A percentile compares a stretch with the other conserved stretches of the same genome.
Conservation (phyloP, 1,284 basidiomycete species). For the Tylopilus sp. region DNA sequence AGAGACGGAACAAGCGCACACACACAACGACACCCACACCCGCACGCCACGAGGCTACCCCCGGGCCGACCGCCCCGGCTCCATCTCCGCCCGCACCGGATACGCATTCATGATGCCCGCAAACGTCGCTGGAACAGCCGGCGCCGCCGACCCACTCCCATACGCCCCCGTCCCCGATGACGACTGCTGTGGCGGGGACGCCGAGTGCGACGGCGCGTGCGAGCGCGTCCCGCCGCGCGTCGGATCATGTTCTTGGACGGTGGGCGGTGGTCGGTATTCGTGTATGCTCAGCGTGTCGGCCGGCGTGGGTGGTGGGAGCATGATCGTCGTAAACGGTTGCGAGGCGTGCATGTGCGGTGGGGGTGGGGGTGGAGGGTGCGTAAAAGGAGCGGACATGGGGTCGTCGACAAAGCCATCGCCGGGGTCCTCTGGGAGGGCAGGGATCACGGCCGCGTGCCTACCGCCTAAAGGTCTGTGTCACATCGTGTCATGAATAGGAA, state of each 20-base stretch:
- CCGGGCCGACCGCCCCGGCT: constrained; percentile 9
- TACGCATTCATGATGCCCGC: constrained; percentile 70
- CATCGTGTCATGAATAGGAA: constrained; percentile 35
- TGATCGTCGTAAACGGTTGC: constrained; percentile 33
- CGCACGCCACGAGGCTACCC: constrained; percentile 9
- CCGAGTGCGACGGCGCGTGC: constrained; percentile 17
- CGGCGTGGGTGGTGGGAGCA: constrained; percentile 28
- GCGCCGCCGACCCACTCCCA: constrained; percentile 12
- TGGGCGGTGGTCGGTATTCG: constrained; percentile 32
- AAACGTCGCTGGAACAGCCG: constrained; percentile 46
- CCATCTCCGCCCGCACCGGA: constrained; percentile 32
- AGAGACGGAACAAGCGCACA: too few relatives aligned
- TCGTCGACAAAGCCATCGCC: constrained; percentile 35
- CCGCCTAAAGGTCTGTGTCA: constrained; percentile 65
- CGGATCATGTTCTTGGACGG: constrained; percentile 18
- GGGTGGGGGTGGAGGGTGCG: constrained; percentile 15
- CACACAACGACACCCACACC: background rate
- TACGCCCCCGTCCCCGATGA: too few relatives aligned
- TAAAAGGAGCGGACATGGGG: constrained; percentile 16
- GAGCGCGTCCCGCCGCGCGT: too few relatives aligned
- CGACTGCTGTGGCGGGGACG: constrained; percentile 20
- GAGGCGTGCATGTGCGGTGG: constrained; percentile 20
- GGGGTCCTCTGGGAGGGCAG: constrained; percentile 68
- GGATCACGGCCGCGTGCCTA: constrained; percentile 73
- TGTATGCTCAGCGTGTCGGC: constrained; percentile 34